Conservation (phyloP, 805 yeast genomes). For the Pichia sporocuriosa region DNA sequence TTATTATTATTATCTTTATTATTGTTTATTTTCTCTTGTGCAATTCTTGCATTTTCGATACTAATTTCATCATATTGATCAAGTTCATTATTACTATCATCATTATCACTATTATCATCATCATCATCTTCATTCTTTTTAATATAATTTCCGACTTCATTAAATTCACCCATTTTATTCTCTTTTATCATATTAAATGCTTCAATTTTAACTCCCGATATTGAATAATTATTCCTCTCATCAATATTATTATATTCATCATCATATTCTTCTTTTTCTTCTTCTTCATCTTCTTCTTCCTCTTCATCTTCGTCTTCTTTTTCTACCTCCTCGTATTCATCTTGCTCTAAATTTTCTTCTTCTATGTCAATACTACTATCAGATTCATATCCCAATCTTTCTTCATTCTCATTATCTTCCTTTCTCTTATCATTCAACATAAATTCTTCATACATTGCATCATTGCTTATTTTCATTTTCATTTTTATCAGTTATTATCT, state of each 20-base stretch:
- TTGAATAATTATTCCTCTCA: background rate
- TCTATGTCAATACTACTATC: background rate
- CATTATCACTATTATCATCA: background rate
- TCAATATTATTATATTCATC: background rate
- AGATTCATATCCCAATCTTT: background rate
- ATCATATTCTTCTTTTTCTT: slow-evolving; percentile 8
- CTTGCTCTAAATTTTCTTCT: slow-evolving; percentile 2
- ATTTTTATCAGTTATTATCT: too few relatives aligned
- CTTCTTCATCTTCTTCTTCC: slow-evolving; percentile 15
- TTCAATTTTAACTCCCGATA: slow-evolving; percentile 39
- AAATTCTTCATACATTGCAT: background rate
- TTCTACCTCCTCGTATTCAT: too few relatives aligned
- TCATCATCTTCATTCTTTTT: slow-evolving; percentile 19
- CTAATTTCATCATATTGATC: too few relatives aligned
- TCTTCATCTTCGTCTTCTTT: slow-evolving; percentile 7
- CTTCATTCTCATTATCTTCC: background rate
- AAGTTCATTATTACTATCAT: background rate
- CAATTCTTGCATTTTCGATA: too few relatives aligned
- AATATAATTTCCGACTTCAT: slow-evolving; percentile 52
- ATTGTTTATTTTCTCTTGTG: too few relatives aligned
- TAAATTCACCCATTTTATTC: slow-evolving; percentile 51
- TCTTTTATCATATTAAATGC: slow-evolving; percentile 58
- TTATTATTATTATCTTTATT: too few relatives aligned
- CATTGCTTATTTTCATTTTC: too few relatives aligned
- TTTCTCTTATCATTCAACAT: background rate